Evolutionary conservation across 2,329 filamentous ascomycete genomes (phyloP), one percentile per base, ranked within the genome.

Genomic region (Fusarium tuaranense): DNA sequence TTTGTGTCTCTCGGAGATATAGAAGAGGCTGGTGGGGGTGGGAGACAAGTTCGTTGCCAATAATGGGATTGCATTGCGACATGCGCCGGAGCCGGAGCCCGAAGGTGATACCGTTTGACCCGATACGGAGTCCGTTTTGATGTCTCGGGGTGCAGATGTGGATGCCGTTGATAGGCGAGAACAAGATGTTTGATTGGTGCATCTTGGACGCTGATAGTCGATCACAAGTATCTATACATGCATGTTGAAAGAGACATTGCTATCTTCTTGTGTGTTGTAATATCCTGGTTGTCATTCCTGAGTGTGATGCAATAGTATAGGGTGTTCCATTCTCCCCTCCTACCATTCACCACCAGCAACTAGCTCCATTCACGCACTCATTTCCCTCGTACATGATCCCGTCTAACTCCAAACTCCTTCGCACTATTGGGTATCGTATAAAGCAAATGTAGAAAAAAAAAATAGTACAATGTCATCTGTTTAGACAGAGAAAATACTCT

Each of bases 11-110:
- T 22, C 32, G 13, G 16, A 22, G 34, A 59, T 39, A 36, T 57
- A 67, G 34, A n/a, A 53, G 32, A 27, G 64, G 27, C 63, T 63
- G 63, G 62, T 32, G 60, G 72, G 72, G 70, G 67, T n/a, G n/a
- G n/a, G n/a, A n/a, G 63, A 62, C n/a, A n/a, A n/a, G 14, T 30
- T 46, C 10, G 36, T 48, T 68, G 58, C 61, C 60, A 53, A 59
- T 64, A 60, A 44, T 68, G 63, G 68, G 48, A 57, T 60, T 38
- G 39, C 22, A 73, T 63, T 68, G 71, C 71, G 71, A 74, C 65
- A 72, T 69, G 60, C 30, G 68, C 72, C 69, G 72, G 67, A 57
- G 68, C 71, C 71, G 68, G n/a, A 44, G 63, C 53, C 53, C 59
- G 57, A 12, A 12, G 6, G 18, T 34, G 51, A 30, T 13, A 39